Conservation (phyloP, 495 filamentous ascomycete species). For the Aspergillus taichungensis region DNA sequence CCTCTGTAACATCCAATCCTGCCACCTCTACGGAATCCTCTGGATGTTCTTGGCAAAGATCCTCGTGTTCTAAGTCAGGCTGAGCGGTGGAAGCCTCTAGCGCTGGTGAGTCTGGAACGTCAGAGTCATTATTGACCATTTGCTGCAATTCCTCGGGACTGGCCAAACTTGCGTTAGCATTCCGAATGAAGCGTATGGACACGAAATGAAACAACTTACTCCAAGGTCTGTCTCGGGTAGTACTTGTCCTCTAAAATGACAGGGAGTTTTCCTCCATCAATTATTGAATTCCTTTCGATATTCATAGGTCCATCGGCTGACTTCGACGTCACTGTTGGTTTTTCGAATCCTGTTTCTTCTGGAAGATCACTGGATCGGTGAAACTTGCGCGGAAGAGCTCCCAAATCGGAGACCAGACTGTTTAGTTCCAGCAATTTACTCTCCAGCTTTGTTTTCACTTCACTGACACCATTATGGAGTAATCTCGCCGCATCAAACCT, state of each 20-base stretch:
- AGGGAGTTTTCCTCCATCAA: conserved; percentile 60
- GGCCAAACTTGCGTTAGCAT: not conserved
- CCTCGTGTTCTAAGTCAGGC: conserved; percentile 53
- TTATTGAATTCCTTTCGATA: conserved; percentile 4
- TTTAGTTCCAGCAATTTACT: conserved; percentile 58
- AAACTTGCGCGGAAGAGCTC: conserved; percentile 35
- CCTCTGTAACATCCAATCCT: not conserved
- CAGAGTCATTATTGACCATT: conserved; percentile 39
- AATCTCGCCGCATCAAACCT: conserved; percentile 32
- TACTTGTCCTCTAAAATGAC: conserved; percentile 76
- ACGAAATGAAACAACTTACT: conserved; percentile 45
- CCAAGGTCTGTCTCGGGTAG: conserved; percentile 64
- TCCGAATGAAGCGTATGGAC: conserved; percentile 10
- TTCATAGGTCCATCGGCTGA: conserved; percentile 2
- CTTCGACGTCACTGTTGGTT: conserved; percentile 12
- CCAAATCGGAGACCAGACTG: conserved; percentile 54
- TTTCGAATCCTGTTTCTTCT: conserved; percentile 4
- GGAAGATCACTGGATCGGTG: conserved; percentile 12
- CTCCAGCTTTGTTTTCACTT: conserved; percentile 62
- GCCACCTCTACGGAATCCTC: conserved; percentile 4
- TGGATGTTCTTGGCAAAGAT: conserved; percentile 28
- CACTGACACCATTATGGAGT: conserved; percentile 46
- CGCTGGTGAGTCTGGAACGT: conserved; percentile 52
- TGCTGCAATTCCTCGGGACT: conserved; percentile 36
- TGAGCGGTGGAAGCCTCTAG: conserved; percentile 48